Evolutionary conservation across 164 flowering plant genomes (phyloP).

Genomic region (Piper betle): DNA sequence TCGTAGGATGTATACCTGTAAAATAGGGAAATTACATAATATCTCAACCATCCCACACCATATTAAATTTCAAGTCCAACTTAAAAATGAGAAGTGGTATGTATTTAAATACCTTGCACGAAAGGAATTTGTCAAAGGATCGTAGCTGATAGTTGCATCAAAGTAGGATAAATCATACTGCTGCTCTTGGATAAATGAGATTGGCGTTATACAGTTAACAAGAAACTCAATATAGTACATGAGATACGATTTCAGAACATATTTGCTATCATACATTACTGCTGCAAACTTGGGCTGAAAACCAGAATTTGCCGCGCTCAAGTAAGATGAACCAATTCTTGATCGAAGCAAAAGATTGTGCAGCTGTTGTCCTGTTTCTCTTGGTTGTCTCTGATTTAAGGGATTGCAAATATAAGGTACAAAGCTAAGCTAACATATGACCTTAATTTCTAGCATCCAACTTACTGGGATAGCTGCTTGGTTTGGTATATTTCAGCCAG

Average conservation of each 20-base stretch:
- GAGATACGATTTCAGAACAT: too few species aligned
- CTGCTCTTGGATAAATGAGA: too few species aligned
- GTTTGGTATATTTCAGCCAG: conserved; percentile 56
- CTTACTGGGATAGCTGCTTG: conserved; percentile 16
- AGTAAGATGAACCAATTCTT: conserved; percentile 65
- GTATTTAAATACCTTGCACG: conserved; percentile 65
- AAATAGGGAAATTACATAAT: background rate
- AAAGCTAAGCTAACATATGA: conserved; percentile 18
- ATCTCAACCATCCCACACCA: too few species aligned
- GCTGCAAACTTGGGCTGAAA: conserved; percentile 86
- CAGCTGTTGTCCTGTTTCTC: conserved; percentile 13
- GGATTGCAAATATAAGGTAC: conserved; percentile 31
- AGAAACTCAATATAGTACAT: too few species aligned
- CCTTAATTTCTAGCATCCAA: conserved; percentile 15
- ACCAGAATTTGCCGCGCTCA: conserved; percentile 77
- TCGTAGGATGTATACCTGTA: conserved; percentile 47
- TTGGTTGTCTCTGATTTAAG: conserved; percentile 20
- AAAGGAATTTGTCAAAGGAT: conserved; percentile 51
- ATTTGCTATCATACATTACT: conserved; percentile 97
- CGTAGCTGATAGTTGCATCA: conserved; percentile 36
- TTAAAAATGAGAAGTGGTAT: too few species aligned
- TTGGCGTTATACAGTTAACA: too few species aligned
- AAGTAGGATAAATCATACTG: too few species aligned
- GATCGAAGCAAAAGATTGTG: conserved; percentile 36
- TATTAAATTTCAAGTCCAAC: background rate